Evolutionary conservation across 2,329 filamentous ascomycete genomes (phyloP), one percentile per base, ranked within the genome.

Genomic region (Scortechinia acanthostroma): DNA sequence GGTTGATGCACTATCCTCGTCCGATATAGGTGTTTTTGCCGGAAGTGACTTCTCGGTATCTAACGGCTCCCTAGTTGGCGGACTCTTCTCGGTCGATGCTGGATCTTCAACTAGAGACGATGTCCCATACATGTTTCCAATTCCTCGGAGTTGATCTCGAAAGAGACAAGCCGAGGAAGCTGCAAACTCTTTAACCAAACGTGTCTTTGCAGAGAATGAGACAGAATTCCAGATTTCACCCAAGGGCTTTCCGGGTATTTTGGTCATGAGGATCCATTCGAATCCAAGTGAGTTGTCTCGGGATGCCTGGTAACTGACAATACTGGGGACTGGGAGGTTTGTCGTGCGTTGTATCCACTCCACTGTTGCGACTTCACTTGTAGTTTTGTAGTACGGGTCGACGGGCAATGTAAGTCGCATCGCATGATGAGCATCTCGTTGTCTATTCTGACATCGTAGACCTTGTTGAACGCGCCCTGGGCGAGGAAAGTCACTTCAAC

Each of bases 211-310:
- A 3, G 48, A 48, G 50, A 57, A 52, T 0, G 57, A 43, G 49
- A 70, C 58, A 15, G 47, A 55, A 3, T 58, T 54, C 60, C 59
- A 65, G 23, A 51, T 53, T 51, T 28, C 48, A 40, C 42, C 48
- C 42, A 50, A 55, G 43, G 1, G 49, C 51, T 4, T 49, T 0
- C 61, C 62, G 6, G 54, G 44, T 47, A 60, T 48, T 21, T 49
- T 42, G 23, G 52, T n/a, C 25, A 49, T 47, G 5, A 49, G 23
- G 13, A 48, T 49, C 46, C 47, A 49, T 42, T 49, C 47, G 3
- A 42, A 33, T 5, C 47, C 47, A 17, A 49, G 20, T 15, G 4
- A 4, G 21, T 45, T 22, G 23, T 45, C 45, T 2, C 17, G 10
- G 2, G 16, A 5, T 1, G 42, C 13, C 10, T 21, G 5, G 22